Evolutionary conservation across 2,329 filamentous ascomycete genomes (phyloP).

Genomic region (Aureobasidium uvarum): DNA sequence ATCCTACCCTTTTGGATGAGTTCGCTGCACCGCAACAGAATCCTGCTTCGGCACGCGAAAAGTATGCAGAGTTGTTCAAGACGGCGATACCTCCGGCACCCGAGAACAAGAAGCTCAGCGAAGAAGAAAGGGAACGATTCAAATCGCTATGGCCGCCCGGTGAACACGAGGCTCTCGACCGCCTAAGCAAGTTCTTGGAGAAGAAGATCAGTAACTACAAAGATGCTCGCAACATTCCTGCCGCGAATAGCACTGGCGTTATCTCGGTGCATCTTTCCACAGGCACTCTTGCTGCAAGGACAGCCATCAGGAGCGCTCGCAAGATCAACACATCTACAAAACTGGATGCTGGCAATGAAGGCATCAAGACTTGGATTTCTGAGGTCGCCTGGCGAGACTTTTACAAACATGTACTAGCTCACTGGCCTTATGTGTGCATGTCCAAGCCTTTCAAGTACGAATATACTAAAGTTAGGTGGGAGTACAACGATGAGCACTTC

Average conservation of each 20-base stretch:
- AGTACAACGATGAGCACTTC: constrained; percentile 69
- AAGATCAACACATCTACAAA: constrained; percentile 61
- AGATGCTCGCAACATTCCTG: constrained; percentile 64
- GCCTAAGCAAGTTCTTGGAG: constrained; percentile 66
- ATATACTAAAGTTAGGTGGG: constrained; percentile 80
- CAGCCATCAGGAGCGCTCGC: constrained; percentile 62
- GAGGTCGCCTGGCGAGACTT: constrained; percentile 87
- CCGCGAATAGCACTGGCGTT: constrained; percentile 61
- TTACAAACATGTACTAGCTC: constrained; percentile 78
- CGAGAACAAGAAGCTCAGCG: constrained; percentile 59
- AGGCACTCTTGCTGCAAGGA: constrained; percentile 66
- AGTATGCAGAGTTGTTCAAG: constrained; percentile 75
- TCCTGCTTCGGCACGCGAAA: constrained; percentile 55
- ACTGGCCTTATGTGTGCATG: constrained; percentile 84
- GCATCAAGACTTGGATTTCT: constrained; percentile 71
- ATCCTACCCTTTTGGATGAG: constrained; percentile 64
- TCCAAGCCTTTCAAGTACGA: constrained; percentile 78
- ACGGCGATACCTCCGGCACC: constrained; percentile 71
- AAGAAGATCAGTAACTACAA: constrained; percentile 63
- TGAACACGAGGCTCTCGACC: constrained; percentile 65
- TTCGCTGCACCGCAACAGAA: constrained; percentile 60
- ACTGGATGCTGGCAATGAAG: constrained; percentile 64
- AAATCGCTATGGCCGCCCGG: constrained; percentile 68
- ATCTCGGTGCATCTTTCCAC: constrained; percentile 71
- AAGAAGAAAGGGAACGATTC: constrained; percentile 60